These are phyloP conservation scores for Phaeodactylum tricornutum DNA, from an alignment of 108 stramenopile species.

Conservation along the genomic window DNA sequence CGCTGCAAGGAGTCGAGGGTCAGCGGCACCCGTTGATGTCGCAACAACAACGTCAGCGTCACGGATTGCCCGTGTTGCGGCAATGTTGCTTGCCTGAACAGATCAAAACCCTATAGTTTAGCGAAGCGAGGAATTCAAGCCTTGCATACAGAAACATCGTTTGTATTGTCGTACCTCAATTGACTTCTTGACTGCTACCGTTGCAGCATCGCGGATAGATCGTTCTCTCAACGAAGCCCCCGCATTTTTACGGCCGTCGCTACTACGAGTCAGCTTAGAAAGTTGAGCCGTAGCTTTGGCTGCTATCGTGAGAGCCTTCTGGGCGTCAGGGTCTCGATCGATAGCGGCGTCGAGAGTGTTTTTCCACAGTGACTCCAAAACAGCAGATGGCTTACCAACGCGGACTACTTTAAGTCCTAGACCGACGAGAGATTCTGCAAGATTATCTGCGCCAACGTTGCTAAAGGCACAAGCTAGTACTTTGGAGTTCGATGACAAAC, in stretches of 20 bases:
- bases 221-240: constrained; percentile 34
- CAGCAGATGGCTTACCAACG: constrained; percentile 71
- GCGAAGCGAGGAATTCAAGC: background rate
- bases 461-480: constrained; percentile 79
- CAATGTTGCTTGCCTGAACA: constrained; percentile 71
- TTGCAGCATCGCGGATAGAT: constrained; percentile 57
- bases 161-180: constrained; percentile 20
- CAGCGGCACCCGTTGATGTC: constrained; percentile 94
- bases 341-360: constrained; percentile 74
- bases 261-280: constrained; percentile 17
- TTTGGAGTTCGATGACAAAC: constrained; percentile 52
- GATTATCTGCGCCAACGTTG: constrained; percentile 85
- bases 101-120: background rate
- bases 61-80: constrained; percentile 77
- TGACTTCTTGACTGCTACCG: constrained; percentile 70
- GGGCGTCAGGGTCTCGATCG: constrained; percentile 54
- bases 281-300: constrained; percentile 51
- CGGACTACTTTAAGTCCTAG: constrained; percentile 80
- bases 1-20: constrained; percentile 87
- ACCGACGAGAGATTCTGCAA: constrained; percentile 50
- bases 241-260: constrained; percentile 21
- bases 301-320: constrained; percentile 59
- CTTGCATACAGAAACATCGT: background rate
- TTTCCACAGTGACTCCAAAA: constrained; percentile 59
- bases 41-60: constrained; percentile 95